These are phyloP conservation scores for Excoecaria agallocha DNA, from an alignment of 345 rosid species.

Conservation along the genomic window DNA sequence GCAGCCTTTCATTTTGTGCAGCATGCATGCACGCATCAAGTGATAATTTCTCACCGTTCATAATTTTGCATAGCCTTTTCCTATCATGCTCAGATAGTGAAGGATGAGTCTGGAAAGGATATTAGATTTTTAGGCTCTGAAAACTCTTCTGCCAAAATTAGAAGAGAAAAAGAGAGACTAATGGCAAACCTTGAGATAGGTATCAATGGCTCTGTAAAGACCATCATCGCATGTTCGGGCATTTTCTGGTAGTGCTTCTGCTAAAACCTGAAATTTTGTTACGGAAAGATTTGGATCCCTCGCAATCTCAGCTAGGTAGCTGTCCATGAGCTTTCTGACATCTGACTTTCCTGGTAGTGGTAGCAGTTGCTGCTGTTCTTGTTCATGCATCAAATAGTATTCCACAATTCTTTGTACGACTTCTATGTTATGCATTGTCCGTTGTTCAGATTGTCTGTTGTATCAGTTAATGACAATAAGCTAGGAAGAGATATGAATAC, in stretches of 20 bases:
- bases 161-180: conserved; percentile 13
- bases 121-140: conserved; percentile 4
- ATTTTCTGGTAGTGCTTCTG: conserved; percentile 65
- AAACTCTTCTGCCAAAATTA: background rate
- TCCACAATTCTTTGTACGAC: conserved; percentile 70
- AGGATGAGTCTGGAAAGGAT: conserved; percentile 65
- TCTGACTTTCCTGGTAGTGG: conserved; percentile 43
- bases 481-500: background rate
- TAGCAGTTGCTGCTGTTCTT: conserved; percentile 52
- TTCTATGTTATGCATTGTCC: conserved; percentile 58
- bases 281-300: conserved; percentile 69
- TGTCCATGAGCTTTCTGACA: conserved; percentile 74
- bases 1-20: conserved; percentile 87
- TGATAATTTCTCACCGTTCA: conserved; percentile 74
- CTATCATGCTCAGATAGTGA: conserved; percentile 65
- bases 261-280: conserved; percentile 78
- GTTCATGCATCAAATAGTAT: conserved; percentile 74
- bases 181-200: conserved; percentile 70
- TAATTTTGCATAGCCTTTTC: conserved; percentile 66
- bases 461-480: conserved; percentile 15
- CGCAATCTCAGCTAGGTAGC: conserved; percentile 69
- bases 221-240: conserved; percentile 78
- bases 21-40: conserved; percentile 91
- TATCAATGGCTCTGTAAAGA: conserved; percentile 88
- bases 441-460: conserved; percentile 49